These are phyloP conservation scores for Rhazya stricta DNA, from an alignment of 257 asterid species.

Conservation along the genomic window DNA sequence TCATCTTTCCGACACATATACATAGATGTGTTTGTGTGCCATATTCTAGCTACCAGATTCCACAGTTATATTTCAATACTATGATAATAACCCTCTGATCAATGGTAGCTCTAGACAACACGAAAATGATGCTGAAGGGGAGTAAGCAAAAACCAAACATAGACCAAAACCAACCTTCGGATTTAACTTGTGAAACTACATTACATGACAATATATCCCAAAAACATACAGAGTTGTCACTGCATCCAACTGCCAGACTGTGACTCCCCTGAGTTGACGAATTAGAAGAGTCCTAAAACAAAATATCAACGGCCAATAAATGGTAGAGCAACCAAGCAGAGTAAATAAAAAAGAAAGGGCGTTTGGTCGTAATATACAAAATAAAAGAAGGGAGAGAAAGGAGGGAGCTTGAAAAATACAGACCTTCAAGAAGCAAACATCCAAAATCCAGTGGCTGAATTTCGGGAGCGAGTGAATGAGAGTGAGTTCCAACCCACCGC, in stretches of 20 bases:
- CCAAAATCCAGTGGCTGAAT: slow-evolving; percentile 82
- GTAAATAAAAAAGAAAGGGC: neutral
- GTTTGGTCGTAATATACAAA: neutral
- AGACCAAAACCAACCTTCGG: slow-evolving; percentile 46
- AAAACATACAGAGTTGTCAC: slow-evolving; percentile 70
- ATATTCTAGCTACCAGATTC: neutral
- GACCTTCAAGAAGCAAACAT: slow-evolving; percentile 73
- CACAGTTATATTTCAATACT: neutral
- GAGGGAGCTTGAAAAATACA: neutral
- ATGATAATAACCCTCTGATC: neutral
- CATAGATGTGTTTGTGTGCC: neutral
- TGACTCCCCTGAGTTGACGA: slow-evolving; percentile 27
- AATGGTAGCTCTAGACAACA: neutral
- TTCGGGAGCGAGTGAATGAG: slow-evolving; percentile 56
- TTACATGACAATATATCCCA: slow-evolving; percentile 51
- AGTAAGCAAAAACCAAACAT: neutral
- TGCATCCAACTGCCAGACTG: slow-evolving; percentile 74
- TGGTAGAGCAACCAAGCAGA: too few species aligned
- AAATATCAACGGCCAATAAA: slow-evolving; percentile 5
- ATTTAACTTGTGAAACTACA: slow-evolving; percentile 50
- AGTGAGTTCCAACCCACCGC: slow-evolving; percentile 27
- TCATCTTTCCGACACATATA: neutral
- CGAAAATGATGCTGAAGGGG: neutral
- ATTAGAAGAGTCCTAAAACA: slow-evolving; percentile 41
- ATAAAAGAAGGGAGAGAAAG: neutral